Conservation (phyloP, 1,284 basidiomycete genomes). For the Ceratobasidium theobromae region DNA sequence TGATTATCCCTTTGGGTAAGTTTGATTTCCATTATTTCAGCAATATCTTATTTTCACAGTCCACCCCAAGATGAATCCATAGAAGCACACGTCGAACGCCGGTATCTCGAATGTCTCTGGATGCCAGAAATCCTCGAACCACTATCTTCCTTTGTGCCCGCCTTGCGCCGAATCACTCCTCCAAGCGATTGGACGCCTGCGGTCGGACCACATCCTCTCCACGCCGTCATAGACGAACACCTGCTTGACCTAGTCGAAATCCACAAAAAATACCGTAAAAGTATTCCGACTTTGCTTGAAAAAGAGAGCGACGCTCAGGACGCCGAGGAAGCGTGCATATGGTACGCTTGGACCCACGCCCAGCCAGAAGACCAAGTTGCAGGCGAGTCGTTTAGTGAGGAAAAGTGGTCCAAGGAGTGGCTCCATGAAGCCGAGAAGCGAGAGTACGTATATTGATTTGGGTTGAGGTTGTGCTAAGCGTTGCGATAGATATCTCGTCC, state of each 20-base stretch:
- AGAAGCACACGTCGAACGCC: constrained; percentile 14
- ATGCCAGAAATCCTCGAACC: constrained; percentile 19
- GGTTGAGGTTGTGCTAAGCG: not conserved
- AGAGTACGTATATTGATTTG: not conserved
- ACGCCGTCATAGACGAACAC: constrained; percentile 14
- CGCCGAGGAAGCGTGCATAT: constrained; percentile 21
- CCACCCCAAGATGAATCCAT: constrained; percentile 14
- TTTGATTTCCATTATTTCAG: not conserved
- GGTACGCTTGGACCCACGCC: constrained; percentile 18
- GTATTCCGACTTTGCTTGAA: not conserved
- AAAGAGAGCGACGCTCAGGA: constrained; percentile 23
- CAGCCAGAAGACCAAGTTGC: not conserved
- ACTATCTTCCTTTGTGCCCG: not conserved
- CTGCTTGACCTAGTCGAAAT: constrained; percentile 8
- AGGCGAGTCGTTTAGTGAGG: not conserved
- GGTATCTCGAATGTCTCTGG: constrained; percentile 26
- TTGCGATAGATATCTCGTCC: constrained; percentile 5
- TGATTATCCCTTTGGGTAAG: constrained; percentile 27
- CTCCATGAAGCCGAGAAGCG: constrained; percentile 24
- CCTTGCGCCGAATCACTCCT: not conserved
- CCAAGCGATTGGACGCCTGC: not conserved
- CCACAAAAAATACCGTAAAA: constrained; percentile 24
- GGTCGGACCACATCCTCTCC: not conserved
- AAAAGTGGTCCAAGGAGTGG: constrained; percentile 12
- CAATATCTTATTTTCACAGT: not conserved